A percentile compares a stretch with the other conserved stretches of the same genome.
These are phyloP conservation scores for Pyrenula aspistea DNA, from an alignment of 495 filamentous ascomycete genomes.

Conservation along the genomic window DNA sequence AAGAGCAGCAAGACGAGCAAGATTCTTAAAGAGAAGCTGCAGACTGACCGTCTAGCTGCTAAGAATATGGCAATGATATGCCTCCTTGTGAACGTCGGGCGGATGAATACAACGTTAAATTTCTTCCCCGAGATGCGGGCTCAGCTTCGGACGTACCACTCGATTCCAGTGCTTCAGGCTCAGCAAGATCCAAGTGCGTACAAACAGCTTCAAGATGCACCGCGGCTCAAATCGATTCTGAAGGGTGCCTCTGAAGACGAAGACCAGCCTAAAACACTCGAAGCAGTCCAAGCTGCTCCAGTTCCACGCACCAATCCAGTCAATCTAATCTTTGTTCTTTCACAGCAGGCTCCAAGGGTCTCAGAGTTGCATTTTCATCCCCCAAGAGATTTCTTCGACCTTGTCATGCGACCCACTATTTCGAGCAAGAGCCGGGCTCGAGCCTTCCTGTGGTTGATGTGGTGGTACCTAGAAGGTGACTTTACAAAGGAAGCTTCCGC, in stretches of 20 bases:
- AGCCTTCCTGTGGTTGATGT: slow-evolving; percentile 96
- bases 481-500: slow-evolving; percentile 71
- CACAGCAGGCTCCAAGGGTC: slow-evolving; percentile 79
- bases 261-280: slow-evolving; percentile 73
- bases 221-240: slow-evolving; percentile 88
- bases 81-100: slow-evolving; percentile 87
- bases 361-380: slow-evolving; percentile 87
- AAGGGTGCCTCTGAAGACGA: slow-evolving; percentile 93
- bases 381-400: slow-evolving; percentile 83
- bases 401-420: slow-evolving; percentile 79
- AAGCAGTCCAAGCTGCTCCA: slow-evolving; percentile 55
- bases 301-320: slow-evolving; percentile 91
- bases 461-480: slow-evolving; percentile 97
- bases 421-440: slow-evolving; percentile 74
- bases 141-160: slow-evolving; percentile 93
- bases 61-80: slow-evolving; percentile 99
- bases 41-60: slow-evolving; percentile 81
- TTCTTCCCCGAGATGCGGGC: slow-evolving; percentile 99
- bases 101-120: slow-evolving; percentile 98
- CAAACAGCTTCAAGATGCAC: slow-evolving; percentile 95
- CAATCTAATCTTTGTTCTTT: slow-evolving; percentile 90
- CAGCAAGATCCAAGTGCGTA: slow-evolving; percentile 91
- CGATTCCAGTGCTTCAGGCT: slow-evolving; percentile 90
- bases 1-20: slow-evolving; percentile 98
- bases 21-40: slow-evolving; percentile 90